A percentile compares a stretch with the other conserved stretches of the same genome.
phyloP scores from a whole-genome alignment of 768 basidiomycete species.

The Gelatoporia subvermispora region DNA sequence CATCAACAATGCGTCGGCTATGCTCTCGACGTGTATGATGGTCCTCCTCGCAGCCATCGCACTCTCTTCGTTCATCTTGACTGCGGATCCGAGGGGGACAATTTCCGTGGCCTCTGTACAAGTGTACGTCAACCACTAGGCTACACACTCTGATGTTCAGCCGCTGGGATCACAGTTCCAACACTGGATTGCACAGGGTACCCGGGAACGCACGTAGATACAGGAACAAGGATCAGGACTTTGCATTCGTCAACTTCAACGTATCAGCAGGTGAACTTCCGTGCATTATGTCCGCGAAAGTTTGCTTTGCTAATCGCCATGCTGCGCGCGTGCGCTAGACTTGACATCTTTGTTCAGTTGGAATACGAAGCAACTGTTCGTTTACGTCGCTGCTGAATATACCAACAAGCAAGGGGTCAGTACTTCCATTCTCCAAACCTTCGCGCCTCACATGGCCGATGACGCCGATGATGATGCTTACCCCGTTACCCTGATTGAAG shows the following conservation, averaged over 20 bases:
- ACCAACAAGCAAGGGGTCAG: slow-evolving; percentile 67
- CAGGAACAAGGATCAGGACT: slow-evolving; percentile 61
- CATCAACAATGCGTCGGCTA: slow-evolving; percentile 67
- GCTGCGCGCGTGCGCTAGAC: slow-evolving; percentile 40
- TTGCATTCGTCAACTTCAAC: slow-evolving; percentile 79
- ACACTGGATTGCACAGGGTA: slow-evolving; percentile 4
- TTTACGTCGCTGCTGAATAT: slow-evolving; percentile 86
- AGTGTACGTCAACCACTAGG: slow-evolving; percentile 54
- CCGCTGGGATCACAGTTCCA: not conserved
- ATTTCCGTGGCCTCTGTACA: slow-evolving; percentile 62
- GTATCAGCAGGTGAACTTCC: slow-evolving; percentile 62
- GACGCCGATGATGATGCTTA: not conserved
- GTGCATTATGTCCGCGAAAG: not conserved
- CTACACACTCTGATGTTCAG: slow-evolving; percentile 11
- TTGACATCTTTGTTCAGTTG: slow-evolving; percentile 82
- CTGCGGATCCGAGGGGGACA: slow-evolving; percentile 50
- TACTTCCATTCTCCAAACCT: slow-evolving; percentile 5
- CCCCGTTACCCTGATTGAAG: slow-evolving; percentile 27
- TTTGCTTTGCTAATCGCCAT: not conserved
- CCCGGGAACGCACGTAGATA: slow-evolving; percentile 38
- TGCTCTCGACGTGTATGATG: slow-evolving; percentile 75
- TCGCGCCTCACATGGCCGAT: not conserved
- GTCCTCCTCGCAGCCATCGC: slow-evolving; percentile 65
- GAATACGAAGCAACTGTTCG: slow-evolving; percentile 95
- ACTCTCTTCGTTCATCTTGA: slow-evolving; percentile 65